A percentile compares a stretch with the other conserved stretches of the same genome.
Evolutionary conservation across 306 rosid genomes (phyloP).

Genomic region (Erythrophleum fordii): DNA sequence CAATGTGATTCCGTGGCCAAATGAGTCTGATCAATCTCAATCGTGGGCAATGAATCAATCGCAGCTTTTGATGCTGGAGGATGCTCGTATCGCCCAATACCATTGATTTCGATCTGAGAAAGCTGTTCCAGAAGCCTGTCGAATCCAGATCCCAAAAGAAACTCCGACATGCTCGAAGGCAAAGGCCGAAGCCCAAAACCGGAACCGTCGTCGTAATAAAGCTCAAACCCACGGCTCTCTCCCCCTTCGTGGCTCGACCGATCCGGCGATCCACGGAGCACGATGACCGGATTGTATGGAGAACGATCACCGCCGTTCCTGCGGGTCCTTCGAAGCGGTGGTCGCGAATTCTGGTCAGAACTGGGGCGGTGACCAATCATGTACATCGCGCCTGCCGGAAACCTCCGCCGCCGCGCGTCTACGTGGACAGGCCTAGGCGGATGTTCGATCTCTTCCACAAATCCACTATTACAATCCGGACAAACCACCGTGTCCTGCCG

Average conservation of each 20-base stretch:
- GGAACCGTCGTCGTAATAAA: constrained; percentile 71
- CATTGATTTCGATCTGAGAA: constrained; percentile 72
- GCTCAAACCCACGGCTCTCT: constrained; percentile 73
- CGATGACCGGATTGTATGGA: constrained; percentile 76
- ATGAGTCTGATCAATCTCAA: constrained; percentile 54
- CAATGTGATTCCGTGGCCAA: constrained; percentile 62
- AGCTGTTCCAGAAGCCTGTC: constrained; percentile 80
- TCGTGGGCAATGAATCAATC: constrained; percentile 73
- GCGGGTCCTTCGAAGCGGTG: constrained; percentile 50
- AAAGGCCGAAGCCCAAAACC: constrained; percentile 81
- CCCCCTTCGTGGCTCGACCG: constrained; percentile 8
- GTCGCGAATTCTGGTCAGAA: constrained; percentile 47
- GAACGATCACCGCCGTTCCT: constrained; percentile 68
- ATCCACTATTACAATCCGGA: constrained; percentile 69
- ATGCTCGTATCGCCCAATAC: constrained; percentile 62
- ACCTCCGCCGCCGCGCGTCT: constrained; percentile 55
- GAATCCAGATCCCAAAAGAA: constrained; percentile 78
- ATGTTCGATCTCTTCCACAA: constrained; percentile 62
- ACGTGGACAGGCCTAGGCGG: constrained; percentile 37
- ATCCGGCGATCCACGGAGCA: constrained; percentile 58
- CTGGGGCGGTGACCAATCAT: constrained; percentile 60
- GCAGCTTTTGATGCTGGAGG: constrained; percentile 81
- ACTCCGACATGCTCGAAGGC: constrained; percentile 83
- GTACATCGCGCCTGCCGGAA: constrained; percentile 63
- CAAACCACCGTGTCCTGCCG: constrained; percentile 52